Conservation (phyloP, 306 rosid genomes). For the Cucumis cinereus region DNA sequence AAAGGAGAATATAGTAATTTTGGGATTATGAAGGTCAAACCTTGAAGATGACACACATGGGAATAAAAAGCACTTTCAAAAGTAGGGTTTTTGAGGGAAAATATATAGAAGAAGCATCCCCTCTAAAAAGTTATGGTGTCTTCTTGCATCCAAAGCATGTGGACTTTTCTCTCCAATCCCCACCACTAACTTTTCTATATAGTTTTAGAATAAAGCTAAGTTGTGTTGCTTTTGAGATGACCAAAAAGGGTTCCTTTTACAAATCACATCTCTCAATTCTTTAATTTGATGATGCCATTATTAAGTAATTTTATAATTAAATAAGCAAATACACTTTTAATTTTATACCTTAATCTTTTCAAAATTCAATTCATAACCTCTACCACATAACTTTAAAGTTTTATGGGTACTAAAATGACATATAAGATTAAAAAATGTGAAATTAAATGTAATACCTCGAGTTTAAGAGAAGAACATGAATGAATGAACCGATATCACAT, state of each 20-base stretch:
- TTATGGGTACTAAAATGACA: neutral
- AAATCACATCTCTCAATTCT: neutral
- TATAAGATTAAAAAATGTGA: neutral
- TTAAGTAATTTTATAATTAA: neutral
- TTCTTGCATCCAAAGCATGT: slow-evolving; percentile 96
- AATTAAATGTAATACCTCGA: too few relatives aligned
- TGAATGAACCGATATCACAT: too few relatives aligned
- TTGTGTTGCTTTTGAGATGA: slow-evolving; percentile 43
- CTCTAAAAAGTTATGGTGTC: slow-evolving; percentile 61
- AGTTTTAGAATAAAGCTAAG: slow-evolving; percentile 53
- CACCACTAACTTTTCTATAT: slow-evolving; percentile 10
- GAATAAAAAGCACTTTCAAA: slow-evolving; percentile 18
- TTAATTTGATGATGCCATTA: neutral
- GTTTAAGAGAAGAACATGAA: too few relatives aligned
- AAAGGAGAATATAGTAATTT: neutral
- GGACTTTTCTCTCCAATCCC: slow-evolving; percentile 47
- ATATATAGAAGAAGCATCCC: slow-evolving; percentile 45
- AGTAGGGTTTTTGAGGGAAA: slow-evolving; percentile 30
- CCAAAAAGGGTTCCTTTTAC: slow-evolving; percentile 10
- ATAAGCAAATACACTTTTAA: neutral
- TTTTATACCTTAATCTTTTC: neutral
- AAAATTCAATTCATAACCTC: slow-evolving; percentile 16
- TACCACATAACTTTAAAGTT: neutral
- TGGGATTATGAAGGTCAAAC: neutral
- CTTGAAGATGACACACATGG: neutral